phyloP scores from a whole-genome alignment of 2,329 filamentous ascomycete genomes.

The Colletotrichum sublineola region DNA sequence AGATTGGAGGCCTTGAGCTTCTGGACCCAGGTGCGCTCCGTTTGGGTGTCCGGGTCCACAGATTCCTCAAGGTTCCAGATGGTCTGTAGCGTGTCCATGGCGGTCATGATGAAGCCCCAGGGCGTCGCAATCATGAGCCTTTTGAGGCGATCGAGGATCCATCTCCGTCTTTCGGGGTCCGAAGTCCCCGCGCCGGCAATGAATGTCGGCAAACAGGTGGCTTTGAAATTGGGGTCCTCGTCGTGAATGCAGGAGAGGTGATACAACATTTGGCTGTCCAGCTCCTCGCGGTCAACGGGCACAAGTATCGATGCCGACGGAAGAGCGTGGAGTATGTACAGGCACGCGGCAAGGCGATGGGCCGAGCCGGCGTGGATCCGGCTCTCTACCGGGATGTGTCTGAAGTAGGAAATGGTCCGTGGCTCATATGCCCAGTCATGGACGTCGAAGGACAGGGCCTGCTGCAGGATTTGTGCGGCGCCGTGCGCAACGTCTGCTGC shows the following conservation, averaged over 20 bases:
- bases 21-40: conserved; percentile 57
- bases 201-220: conserved; percentile 69
- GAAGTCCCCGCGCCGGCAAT: conserved; percentile 66
- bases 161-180: conserved; percentile 57
- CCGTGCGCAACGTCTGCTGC: conserved; percentile 48
- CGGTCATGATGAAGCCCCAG: conserved; percentile 64
- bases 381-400: conserved; percentile 52
- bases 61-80: conserved; percentile 55
- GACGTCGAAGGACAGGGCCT: conserved; percentile 57
- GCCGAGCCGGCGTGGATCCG: conserved; percentile 58
- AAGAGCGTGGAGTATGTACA: conserved; percentile 61
- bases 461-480: conserved; percentile 52
- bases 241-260: conserved; percentile 62
- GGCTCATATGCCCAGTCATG: conserved; percentile 56
- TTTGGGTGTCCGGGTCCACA: conserved; percentile 38
- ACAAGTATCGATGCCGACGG: conserved; percentile 49
- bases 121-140: conserved; percentile 57
- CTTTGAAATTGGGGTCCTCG: conserved; percentile 67
- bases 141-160: conserved; percentile 62
- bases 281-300: conserved; percentile 48
- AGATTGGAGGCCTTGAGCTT: conserved; percentile 57
- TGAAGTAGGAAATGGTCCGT: conserved; percentile 51
- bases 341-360: conserved; percentile 59
- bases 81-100: conserved; percentile 59
- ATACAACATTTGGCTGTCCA: conserved; percentile 61